phyloP scores from a whole-genome alignment of 2,329 filamentous ascomycete species.

The Tetracladium maxilliforme region DNA sequence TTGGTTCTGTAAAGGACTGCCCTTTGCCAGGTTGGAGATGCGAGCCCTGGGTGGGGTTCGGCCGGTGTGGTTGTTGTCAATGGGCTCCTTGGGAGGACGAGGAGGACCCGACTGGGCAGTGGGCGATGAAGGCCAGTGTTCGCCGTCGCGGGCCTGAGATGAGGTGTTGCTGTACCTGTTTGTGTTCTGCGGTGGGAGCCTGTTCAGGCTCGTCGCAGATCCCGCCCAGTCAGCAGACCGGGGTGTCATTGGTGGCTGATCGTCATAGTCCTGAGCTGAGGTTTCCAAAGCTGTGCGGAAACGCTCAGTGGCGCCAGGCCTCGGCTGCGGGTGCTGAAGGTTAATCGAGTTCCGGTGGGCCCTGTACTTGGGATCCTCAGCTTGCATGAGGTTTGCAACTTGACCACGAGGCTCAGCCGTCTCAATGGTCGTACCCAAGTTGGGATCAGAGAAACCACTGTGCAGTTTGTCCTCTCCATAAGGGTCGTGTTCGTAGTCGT shows the following conservation, averaged over 20 bases:
- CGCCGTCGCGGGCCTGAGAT: conserved; percentile 15
- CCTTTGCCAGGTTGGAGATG: conserved; percentile 36
- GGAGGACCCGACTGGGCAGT: conserved; percentile 29
- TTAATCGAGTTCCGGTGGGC: conserved; percentile 71
- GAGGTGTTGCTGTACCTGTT: conserved; percentile 31
- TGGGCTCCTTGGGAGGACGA: conserved; percentile 47
- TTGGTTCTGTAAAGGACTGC: conserved; percentile 41
- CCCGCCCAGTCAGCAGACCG: conserved; percentile 49
- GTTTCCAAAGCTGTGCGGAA: conserved; percentile 62
- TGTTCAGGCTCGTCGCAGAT: conserved; percentile 42
- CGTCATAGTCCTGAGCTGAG: conserved; percentile 53
- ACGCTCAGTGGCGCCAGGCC: conserved; percentile 57
- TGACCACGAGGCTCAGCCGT: no score
- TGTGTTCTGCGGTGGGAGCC: conserved; percentile 33
- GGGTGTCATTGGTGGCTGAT: conserved; percentile 39
- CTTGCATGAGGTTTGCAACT: no score
- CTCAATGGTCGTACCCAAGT: no score
- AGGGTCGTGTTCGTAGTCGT: conserved; percentile 37
- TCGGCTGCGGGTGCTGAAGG: conserved; percentile 65
- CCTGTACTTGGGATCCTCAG: conserved; percentile 65
- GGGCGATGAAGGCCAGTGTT: conserved; percentile 31
- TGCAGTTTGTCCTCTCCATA: conserved; percentile 48
- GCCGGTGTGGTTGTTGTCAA: conserved; percentile 30
- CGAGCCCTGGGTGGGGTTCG: no score
- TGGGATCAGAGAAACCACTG: conserved; percentile 37